phyloP scores from a whole-genome alignment of 305 asterid genomes.

The Fraxinus velutina region DNA sequence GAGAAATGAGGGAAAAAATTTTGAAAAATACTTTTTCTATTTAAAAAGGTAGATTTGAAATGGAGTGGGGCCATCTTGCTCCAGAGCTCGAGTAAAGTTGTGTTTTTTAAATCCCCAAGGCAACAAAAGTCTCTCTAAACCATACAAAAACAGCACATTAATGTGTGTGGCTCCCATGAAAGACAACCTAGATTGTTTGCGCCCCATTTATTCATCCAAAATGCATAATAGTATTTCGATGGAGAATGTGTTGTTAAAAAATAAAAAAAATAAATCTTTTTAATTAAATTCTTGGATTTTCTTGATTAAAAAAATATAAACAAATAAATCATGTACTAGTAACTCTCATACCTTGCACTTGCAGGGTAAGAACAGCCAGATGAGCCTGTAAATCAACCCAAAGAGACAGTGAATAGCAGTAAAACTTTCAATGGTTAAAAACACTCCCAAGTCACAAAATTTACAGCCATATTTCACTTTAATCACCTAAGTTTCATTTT shows the following conservation, averaged over 20 bases:
- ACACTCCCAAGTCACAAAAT: not conserved
- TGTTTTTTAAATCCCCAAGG: not conserved
- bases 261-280: not conserved
- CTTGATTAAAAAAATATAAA: not conserved
- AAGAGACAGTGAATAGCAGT: not conserved
- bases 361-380: conserved; percentile 42
- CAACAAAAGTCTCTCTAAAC: not conserved
- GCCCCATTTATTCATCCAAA: too few species aligned
- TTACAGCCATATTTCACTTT: not conserved
- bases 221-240: too few species aligned
- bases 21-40: not conserved
- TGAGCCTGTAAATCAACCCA: conserved; percentile 34
- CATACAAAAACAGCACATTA: not conserved
- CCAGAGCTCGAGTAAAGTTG: not conserved
- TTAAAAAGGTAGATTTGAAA: not conserved
- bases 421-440: not conserved
- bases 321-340: not conserved
- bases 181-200: not conserved
- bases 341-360: conserved; percentile 35
- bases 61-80: not conserved
- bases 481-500: not conserved
- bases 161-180: not conserved
- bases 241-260: too few species aligned
- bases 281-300: not conserved
- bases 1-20: not conserved